Percentiles rank a stretch among this genome's conserved stretches.
Evolutionary conservation across 768 basidiomycete genomes (phyloP).

Genomic region (Cubamyces lactineus): DNA sequence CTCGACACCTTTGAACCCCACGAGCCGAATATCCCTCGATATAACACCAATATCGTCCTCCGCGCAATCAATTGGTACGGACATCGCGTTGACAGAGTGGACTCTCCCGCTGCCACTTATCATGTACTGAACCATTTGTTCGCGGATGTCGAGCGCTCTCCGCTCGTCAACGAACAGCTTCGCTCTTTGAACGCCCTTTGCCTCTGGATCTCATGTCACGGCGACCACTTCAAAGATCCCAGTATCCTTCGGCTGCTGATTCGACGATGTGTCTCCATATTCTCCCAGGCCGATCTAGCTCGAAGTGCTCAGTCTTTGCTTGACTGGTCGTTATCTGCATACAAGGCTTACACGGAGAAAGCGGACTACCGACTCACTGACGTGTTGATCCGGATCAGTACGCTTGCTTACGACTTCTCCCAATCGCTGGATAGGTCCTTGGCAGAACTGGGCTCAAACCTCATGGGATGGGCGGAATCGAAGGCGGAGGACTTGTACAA

Average conservation of each 20-base stretch:
- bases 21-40: conserved; percentile 67
- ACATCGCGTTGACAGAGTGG: conserved; percentile 42
- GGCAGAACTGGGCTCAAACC: conserved; percentile 45
- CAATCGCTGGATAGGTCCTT: conserved; percentile 36
- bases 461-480: conserved; percentile 66
- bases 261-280: conserved; percentile 64
- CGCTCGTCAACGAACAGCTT: conserved; percentile 82
- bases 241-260: conserved; percentile 70
- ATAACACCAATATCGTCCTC: conserved; percentile 52
- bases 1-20: conserved; percentile 55
- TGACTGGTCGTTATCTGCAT: conserved; percentile 71
- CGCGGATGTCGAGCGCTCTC: conserved; percentile 61
- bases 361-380: conserved; percentile 62
- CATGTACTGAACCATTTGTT: conserved; percentile 79
- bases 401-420: conserved; percentile 59
- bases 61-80: conserved; percentile 64
- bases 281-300: conserved; percentile 70
- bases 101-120: conserved; percentile 65
- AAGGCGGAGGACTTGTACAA: conserved; percentile 49
- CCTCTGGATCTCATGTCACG: conserved; percentile 70
- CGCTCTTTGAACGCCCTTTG: conserved; percentile 74
- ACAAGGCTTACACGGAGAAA: conserved; percentile 40
- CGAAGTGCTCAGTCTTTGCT: conserved; percentile 74
- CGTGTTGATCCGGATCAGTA: conserved; percentile 69
- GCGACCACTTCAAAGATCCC: conserved; percentile 55